phyloP scores from a whole-genome alignment of 495 filamentous ascomycete species.

The Hapsidospora chrysogenum region DNA sequence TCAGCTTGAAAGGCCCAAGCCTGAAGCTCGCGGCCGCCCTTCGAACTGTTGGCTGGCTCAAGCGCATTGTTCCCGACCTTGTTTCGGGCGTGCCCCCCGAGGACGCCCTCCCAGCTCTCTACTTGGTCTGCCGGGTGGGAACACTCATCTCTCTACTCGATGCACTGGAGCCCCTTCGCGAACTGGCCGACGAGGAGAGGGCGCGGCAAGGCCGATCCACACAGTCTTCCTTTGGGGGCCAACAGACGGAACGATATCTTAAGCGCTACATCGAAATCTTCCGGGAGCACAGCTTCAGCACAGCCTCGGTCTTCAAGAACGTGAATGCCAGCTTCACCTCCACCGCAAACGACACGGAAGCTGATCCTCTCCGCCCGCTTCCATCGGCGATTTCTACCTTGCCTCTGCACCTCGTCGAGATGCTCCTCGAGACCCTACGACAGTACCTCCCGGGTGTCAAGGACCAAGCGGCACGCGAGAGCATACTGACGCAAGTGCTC shows the following conservation, averaged over 20 bases:
- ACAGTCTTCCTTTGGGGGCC: slow-evolving; percentile 52
- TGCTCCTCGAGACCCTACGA: slow-evolving; percentile 64
- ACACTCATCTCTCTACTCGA: slow-evolving; percentile 66
- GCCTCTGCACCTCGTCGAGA: slow-evolving; percentile 65
- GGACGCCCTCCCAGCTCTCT: slow-evolving; percentile 21
- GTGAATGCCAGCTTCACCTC: slow-evolving; percentile 43
- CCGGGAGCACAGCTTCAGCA: slow-evolving; percentile 91
- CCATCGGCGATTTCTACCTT: slow-evolving; percentile 73
- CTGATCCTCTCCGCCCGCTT: slow-evolving; percentile 47
- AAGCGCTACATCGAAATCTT: slow-evolving; percentile 97
- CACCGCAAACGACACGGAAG: not conserved
- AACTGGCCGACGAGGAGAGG: slow-evolving; percentile 82
- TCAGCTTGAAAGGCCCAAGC: slow-evolving; percentile 53
- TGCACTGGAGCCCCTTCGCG: slow-evolving; percentile 71
- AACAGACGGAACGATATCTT: slow-evolving; percentile 86
- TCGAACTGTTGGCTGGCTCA: slow-evolving; percentile 81
- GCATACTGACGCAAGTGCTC: slow-evolving; percentile 80
- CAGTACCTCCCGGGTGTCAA: slow-evolving; percentile 69
- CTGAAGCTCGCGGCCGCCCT: slow-evolving; percentile 85
- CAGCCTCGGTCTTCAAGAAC: slow-evolving; percentile 78
- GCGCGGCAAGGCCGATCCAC: slow-evolving; percentile 16
- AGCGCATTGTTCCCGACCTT: slow-evolving; percentile 70
- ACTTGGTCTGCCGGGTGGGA: slow-evolving; percentile 70
- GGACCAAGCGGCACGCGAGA: slow-evolving; percentile 65
- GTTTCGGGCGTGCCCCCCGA: slow-evolving; percentile 29